These are phyloP conservation scores for Vigna radiata DNA, from an alignment of 306 rosid species.

Conservation along the genomic window DNA sequence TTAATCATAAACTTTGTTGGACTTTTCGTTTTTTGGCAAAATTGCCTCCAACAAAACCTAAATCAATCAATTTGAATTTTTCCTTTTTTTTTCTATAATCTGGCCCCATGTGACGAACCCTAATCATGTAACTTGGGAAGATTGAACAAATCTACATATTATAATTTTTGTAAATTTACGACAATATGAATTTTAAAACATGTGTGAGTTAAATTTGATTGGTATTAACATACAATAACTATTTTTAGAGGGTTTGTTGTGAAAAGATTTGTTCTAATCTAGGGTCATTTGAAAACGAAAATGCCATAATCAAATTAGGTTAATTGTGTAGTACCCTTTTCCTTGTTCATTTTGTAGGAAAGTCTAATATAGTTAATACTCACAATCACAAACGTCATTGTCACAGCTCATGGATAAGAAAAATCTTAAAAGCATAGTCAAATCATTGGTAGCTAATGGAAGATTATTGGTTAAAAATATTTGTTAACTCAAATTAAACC, in stretches of 20 bases:
- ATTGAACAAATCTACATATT: not conserved
- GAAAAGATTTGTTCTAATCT: not conserved
- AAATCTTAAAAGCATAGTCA: not conserved
- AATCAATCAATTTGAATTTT: slow-evolving; percentile 4
- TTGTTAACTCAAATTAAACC: not conserved
- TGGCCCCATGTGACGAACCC: not conserved
- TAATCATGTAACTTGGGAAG: not conserved
- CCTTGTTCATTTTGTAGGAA: slow-evolving; percentile 10
- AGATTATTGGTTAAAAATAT: not conserved
- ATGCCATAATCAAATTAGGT: not conserved
- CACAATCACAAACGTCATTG: slow-evolving; percentile 35
- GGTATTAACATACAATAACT: not conserved
- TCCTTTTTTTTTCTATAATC: not conserved
- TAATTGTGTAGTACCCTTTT: slow-evolving; percentile 7
- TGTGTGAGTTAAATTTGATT: not conserved
- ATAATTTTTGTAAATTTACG: not conserved
- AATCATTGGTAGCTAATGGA: not conserved
- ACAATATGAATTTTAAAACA: not conserved
- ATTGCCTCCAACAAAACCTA: not conserved
- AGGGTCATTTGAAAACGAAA: not conserved
- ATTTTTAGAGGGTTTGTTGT: not conserved
- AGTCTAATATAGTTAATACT: not conserved
- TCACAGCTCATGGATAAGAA: slow-evolving; percentile 11
- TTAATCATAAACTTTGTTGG: not conserved
- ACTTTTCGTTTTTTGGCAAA: not conserved